Percentiles rank a stretch among this genome's conserved stretches.
These are phyloP conservation scores for Agapanthus africanus DNA, from an alignment of 106 monocot species.

Conservation along the genomic window DNA sequence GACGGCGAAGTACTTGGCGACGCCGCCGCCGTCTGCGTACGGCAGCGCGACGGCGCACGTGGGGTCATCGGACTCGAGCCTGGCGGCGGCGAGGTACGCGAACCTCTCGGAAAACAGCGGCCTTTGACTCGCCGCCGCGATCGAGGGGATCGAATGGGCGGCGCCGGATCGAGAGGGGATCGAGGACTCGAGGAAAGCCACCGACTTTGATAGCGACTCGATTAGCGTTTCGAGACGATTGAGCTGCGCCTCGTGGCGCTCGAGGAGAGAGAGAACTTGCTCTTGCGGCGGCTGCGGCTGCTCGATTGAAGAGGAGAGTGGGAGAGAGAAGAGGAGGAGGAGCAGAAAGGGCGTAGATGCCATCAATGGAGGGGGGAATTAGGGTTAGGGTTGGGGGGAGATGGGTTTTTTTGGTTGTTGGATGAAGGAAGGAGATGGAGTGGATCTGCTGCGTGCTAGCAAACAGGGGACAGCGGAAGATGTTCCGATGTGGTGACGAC, in stretches of 20 bases:
- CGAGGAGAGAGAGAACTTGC: constrained; percentile 21
- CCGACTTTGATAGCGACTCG: constrained; percentile 41
- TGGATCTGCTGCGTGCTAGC: too few species aligned
- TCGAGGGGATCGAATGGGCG: neutral
- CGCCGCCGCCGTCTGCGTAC: constrained; percentile 51
- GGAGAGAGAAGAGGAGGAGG: constrained; percentile 8
- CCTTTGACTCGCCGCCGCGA: constrained; percentile 40
- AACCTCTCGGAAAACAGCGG: constrained; percentile 67
- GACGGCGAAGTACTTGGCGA: constrained; percentile 73
- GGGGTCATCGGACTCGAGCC: constrained; percentile 40
- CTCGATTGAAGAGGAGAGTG: neutral
- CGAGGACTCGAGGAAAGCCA: constrained; percentile 45
- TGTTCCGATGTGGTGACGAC: too few species aligned
- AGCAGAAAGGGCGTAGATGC: constrained; percentile 1
- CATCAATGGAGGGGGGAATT: neutral
- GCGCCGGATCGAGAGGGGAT: constrained; percentile 7
- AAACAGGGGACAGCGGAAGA: too few species aligned
- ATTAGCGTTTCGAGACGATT: constrained; percentile 52
- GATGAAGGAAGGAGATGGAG: too few species aligned
- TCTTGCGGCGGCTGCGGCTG: neutral
- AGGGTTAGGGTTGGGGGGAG: constrained; percentile 2
- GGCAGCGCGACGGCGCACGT: constrained; percentile 48
- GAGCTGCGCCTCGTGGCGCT: constrained; percentile 68
- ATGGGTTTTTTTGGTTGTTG: neutral
- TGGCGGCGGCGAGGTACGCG: constrained; percentile 52